Evolutionary conservation across 192 early-diverging fungal species (phyloP).

Genomic region (Radiomyces spectabilis): DNA sequence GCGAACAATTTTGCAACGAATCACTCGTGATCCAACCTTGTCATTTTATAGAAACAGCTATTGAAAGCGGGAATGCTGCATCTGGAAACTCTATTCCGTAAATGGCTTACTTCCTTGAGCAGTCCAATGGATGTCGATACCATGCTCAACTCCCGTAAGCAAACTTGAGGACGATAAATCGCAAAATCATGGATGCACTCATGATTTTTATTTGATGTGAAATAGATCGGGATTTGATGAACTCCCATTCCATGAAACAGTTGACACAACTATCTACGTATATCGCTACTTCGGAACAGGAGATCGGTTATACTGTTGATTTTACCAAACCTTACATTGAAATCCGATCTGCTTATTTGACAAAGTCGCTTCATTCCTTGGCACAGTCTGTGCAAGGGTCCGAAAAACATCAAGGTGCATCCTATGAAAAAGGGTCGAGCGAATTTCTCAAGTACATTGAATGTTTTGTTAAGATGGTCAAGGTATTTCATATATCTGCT

Average conservation of each 20-base stretch:
- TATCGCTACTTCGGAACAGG: slow-evolving; percentile 36
- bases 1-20: neutral
- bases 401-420: slow-evolving; percentile 35
- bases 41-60: slow-evolving; percentile 34
- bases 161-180: too few relatives aligned
- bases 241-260: slow-evolving; percentile 15
- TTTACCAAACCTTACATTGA: slow-evolving; percentile 61
- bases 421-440: slow-evolving; percentile 55
- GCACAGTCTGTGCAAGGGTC: slow-evolving; percentile 42
- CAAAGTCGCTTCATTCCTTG: slow-evolving; percentile 44
- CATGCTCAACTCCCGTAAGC: slow-evolving; percentile 13
- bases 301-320: slow-evolving; percentile 39
- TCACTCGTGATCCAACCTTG: too few relatives aligned
- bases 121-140: slow-evolving; percentile 30
- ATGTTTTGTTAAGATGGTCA: slow-evolving; percentile 51
- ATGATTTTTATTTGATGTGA: neutral
- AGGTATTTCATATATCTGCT: slow-evolving; percentile 32
- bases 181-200: neutral
- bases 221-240: slow-evolving; percentile 10
- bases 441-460: slow-evolving; percentile 55
- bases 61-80: slow-evolving; percentile 46
- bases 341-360: slow-evolving; percentile 55
- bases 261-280: slow-evolving; percentile 39
- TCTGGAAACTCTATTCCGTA: slow-evolving; percentile 48
- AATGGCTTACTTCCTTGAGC: slow-evolving; percentile 36